Evolutionary conservation across 1,284 basidiomycete species (phyloP).

Genomic region (Termitomyces sp.): DNA sequence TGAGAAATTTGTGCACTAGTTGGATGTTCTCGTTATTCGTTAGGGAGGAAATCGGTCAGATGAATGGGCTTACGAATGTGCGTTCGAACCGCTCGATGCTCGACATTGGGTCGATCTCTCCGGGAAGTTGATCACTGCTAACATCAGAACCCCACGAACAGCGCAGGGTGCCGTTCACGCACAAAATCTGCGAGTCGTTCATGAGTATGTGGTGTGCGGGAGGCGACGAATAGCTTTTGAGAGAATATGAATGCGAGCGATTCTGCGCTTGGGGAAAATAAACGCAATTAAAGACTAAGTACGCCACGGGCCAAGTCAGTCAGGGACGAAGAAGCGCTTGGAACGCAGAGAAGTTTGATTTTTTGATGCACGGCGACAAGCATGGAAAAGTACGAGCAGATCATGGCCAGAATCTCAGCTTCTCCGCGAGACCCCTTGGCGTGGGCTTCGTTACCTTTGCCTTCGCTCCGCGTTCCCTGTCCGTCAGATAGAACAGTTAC

Average conservation of each 20-base stretch:
- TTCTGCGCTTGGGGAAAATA: not conserved
- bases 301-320: conserved; percentile 10
- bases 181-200: conserved; percentile 4
- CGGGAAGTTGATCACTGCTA: not conserved
- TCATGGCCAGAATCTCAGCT: not conserved
- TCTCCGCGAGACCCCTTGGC: not conserved
- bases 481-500: conserved; percentile 1
- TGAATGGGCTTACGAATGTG: conserved; percentile 1
- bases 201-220: not conserved
- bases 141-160: not conserved
- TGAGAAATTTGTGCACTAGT: conserved; percentile 56
- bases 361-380: conserved; percentile 14
- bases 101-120: conserved; percentile 11
- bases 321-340: conserved; percentile 9
- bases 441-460: conserved; percentile 1
- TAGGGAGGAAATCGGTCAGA: not conserved
- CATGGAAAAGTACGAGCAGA: conserved; percentile 11
- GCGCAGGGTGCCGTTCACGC: not conserved
- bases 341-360: conserved; percentile 13
- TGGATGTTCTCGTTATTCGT: not conserved
- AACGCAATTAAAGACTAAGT: conserved; percentile 3
- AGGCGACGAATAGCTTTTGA: not conserved
- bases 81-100: conserved; percentile 12
- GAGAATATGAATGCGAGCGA: not conserved
- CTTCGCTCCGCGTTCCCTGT: conserved; percentile 8